Evolutionary conservation across 2,329 filamentous ascomycete genomes (phyloP).

Genomic region (Colletotrichum agaves): DNA sequence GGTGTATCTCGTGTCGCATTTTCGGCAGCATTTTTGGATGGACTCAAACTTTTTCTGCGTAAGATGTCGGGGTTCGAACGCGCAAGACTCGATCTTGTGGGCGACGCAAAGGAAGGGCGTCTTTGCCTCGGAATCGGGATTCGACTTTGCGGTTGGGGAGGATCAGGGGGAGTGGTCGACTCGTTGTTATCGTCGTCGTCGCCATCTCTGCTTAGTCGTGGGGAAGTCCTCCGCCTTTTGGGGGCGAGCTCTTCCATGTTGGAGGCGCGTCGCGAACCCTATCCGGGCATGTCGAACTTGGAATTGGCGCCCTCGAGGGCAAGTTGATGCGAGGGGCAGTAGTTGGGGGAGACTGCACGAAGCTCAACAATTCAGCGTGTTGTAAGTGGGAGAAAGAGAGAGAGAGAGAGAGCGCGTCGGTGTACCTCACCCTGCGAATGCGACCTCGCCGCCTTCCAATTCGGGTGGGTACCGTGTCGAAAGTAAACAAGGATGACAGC

Average conservation of each 20-base stretch:
- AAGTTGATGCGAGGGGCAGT: too few relatives aligned
- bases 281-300: background rate
- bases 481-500: conserved; percentile 11
- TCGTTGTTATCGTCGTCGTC: conserved; percentile 40
- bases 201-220: conserved; percentile 52
- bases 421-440: conserved; percentile 27
- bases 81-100: conserved; percentile 71
- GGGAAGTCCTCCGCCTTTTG: conserved; percentile 73
- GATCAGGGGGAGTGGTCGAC: conserved; percentile 50
- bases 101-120: conserved; percentile 72
- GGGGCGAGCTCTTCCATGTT: conserved; percentile 65
- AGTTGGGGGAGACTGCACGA: background rate
- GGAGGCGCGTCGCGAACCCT: background rate
- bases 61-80: conserved; percentile 70
- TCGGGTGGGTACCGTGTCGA: background rate
- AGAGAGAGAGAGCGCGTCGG: conserved; percentile 16
- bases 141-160: conserved; percentile 38
- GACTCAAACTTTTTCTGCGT: conserved; percentile 36
- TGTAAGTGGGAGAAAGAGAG: background rate
- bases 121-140: conserved; percentile 41
- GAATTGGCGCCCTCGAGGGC: background rate
- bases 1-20: conserved; percentile 1
- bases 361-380: background rate
- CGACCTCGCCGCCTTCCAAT: conserved; percentile 41
- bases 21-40: conserved; percentile 38